Base-by-base conservation (phyloP, 305 asterid genomes). In the Fraxinus latifolia region DNA sequence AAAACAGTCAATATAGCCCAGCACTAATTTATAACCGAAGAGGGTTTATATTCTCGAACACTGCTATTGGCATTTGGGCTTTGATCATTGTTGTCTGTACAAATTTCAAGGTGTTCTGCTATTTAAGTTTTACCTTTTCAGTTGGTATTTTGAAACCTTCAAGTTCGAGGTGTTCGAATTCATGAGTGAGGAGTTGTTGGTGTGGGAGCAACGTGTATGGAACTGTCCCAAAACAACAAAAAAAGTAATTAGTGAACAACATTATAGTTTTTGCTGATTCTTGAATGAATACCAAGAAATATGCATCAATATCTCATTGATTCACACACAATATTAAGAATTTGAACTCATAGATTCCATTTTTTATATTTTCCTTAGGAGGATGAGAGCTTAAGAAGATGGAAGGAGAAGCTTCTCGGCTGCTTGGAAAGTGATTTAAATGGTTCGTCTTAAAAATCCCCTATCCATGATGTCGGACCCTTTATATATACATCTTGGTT, bases 401-500 rank as follows among this genome's bases (percentile, higher is more conserved):
- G 97, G 97, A 92, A 93, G 85, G 97, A 91, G 86, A 89, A 92
- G 88, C 92, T 93, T 34, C 95, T 93, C 58, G 97, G 97, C 76
- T 89, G 97, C 85, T 81, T 93, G 50, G 97, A 93, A 84, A 93
- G 89, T 25, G 91, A 90, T 81, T 83, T 93, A 62, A 87, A 89
- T 84, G 97, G 97, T 92, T 88, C 74, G 89, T 88, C 14, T 76
- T 34, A 60, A 81, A 19, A 60, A 76, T 44, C 14, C 71, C 47
- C 42, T 32, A 21, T 50, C 11, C 12, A 7, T 8, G 2, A 79
- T 29, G 25, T 78, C 31, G 32, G 34, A 65, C 44, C 50, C 47
- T 33, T 76, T 32, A 9, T 27, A 29, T 29, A 32, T 82, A 62
- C 82, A 62, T 81, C 50, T 75, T 12, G 79, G 44, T 80, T 68